Evolutionary conservation across 2,329 filamentous ascomycete genomes (phyloP).

Genomic region (Ascochyta clinopodiicola): DNA sequence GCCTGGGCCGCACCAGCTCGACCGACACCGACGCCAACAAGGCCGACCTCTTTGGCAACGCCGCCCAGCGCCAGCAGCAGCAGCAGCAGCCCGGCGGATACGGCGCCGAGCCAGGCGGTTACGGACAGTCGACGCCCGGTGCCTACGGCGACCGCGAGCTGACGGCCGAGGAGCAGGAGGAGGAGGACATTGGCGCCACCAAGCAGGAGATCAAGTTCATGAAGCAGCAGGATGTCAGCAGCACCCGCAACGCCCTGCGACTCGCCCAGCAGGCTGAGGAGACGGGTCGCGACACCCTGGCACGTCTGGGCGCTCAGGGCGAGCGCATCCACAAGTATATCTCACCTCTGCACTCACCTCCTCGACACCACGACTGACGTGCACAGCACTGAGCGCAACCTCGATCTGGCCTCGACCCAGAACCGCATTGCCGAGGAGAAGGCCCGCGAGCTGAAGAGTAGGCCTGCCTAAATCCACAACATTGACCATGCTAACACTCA

Average conservation of each 20-base stretch:
- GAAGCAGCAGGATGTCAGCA: slow-evolving; percentile 75
- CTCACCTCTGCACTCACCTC: background rate
- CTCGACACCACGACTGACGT: slow-evolving; percentile 40
- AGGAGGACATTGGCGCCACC: slow-evolving; percentile 73
- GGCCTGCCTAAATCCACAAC: background rate
- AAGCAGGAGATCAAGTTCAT: slow-evolving; percentile 77
- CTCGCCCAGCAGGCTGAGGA: slow-evolving; percentile 73
- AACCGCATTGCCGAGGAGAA: slow-evolving; percentile 81
- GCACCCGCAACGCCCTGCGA: slow-evolving; percentile 67
- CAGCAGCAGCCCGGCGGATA: slow-evolving; percentile 40
- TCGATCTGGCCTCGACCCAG: slow-evolving; percentile 80
- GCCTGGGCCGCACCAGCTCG: slow-evolving; percentile 44
- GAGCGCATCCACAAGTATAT: slow-evolving; percentile 45
- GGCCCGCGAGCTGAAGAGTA: slow-evolving; percentile 77
- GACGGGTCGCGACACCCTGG: slow-evolving; percentile 61
- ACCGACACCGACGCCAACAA: slow-evolving; percentile 63
- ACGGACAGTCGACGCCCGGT: slow-evolving; percentile 27
- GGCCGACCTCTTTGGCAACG: slow-evolving; percentile 69
- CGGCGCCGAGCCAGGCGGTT: slow-evolving; percentile 33
- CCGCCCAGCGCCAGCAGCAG: slow-evolving; percentile 58
- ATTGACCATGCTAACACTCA: background rate
- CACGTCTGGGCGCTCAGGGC: slow-evolving; percentile 42
- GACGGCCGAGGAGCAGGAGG: slow-evolving; percentile 78
- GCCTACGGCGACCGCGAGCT: slow-evolving; percentile 72
- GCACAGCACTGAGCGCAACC: slow-evolving; percentile 67